Base-by-base conservation (phyloP, 179 eudicot genomes). In the Patellifolia procumbens region DNA sequence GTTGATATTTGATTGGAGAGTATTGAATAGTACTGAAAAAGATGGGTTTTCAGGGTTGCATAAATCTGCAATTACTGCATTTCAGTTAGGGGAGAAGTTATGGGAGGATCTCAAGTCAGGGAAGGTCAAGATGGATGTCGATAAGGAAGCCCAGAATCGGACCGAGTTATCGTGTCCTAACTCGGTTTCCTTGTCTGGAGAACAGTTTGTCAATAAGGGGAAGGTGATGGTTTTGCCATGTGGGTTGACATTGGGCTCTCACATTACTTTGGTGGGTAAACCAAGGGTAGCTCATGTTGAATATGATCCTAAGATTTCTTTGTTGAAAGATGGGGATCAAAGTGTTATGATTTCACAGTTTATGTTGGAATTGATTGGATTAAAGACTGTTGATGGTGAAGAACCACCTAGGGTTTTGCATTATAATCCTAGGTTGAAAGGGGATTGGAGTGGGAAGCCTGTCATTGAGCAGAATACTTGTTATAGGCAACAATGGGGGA, bases 401-500 rank as follows among this genome's bases (percentile, higher is more conserved):
- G 98, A 88, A 37, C 98, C 98, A 12, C 98, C 98, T 0, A 84
- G 97, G 81, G 78, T 94, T 73, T 66, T 94, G 87, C 97, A 94
- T 85, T 89, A 89, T 62, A 94, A 94, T 86, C 98, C 98, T 0
- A 89, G 97, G 85, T 83, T 94, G 87, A 92, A 88, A 74, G 98
- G 97, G 39, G 98, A 94, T 86, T 94, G 98, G 98, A 92, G 96
- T 83, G 93, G 90, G 20, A 89, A 87, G 86, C 98, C 98, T 68
- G 92, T 94, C 19, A 94, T 94, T 79, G 98, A 94, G 89, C 95
- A 88, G 86, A 94, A 94, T 58, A 94, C 97, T 74, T 90, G 98
- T 85, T 94, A 92, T 79, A 85, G 98, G 74, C 90, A 87, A 89
- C 96, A 94, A 66, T 94, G 98, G 98, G 98, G 94, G 24, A 81